Evolutionary conservation across 2,329 filamentous ascomycete genomes (phyloP).

Genomic region (Hymenoscyphus occultus): DNA sequence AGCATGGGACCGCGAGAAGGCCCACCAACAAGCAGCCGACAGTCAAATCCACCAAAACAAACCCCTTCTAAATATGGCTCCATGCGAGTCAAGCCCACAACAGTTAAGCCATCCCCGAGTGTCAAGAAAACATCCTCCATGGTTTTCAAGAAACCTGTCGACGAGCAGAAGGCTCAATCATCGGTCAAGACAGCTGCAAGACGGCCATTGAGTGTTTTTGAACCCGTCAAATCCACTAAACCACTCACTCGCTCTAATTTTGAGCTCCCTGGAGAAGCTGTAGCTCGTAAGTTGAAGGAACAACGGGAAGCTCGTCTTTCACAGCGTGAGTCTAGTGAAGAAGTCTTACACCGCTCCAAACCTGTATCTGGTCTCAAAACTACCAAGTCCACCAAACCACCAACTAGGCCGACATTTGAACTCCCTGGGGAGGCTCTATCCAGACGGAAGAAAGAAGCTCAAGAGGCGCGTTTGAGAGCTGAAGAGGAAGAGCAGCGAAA

Average conservation of each 20-base stretch:
- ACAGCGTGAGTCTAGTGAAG: conserved; percentile 37
- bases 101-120: conserved; percentile 22
- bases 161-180: conserved; percentile 33
- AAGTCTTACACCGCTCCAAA: conserved; percentile 38
- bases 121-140: conserved; percentile 32
- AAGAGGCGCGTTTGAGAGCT: conserved; percentile 51
- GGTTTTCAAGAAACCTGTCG: conserved; percentile 25
- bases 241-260: conserved; percentile 54
- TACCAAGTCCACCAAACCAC: conserved; percentile 50
- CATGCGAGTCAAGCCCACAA: conserved; percentile 42
- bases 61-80: conserved; percentile 40
- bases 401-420: conserved; percentile 56
- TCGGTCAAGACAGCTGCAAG: conserved; percentile 28
- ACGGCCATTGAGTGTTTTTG: conserved; percentile 43
- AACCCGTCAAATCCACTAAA: conserved; percentile 51
- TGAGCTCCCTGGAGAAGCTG: conserved; percentile 61
- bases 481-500: conserved; percentile 60
- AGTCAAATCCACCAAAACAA: conserved; percentile 9
- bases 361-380: conserved; percentile 40
- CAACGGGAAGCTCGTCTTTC: conserved; percentile 55
- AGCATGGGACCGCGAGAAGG: not conserved
- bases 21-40: conserved; percentile 1
- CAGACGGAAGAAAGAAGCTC: conserved; percentile 49
- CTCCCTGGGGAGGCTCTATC: conserved; percentile 60
- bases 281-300: conserved; percentile 56